Base-by-base conservation (phyloP, 371 early-diverging fungal species). In the Fennellomyces sp. region DNA sequence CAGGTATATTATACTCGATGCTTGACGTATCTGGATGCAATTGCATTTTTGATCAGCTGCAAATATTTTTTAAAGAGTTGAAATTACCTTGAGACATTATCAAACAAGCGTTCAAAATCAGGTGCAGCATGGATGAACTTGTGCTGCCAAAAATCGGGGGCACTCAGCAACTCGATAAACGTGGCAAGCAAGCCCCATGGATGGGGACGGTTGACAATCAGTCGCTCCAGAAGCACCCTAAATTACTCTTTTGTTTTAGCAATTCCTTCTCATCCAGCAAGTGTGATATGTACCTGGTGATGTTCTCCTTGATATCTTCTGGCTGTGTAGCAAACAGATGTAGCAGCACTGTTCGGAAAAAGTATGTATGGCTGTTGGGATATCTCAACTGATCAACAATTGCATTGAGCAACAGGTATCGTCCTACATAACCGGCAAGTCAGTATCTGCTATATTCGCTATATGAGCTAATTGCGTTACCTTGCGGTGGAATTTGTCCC, bases 181-280 rank as follows among this genome's bases (percentile, higher is more conserved):
- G 97, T 95, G 11, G 96, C 91, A 61, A 96, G 80, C 53, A 98
- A 73, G n/a, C 97, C 97, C 94, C 97, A 97, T 47, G 98, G 98
- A 77, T 96, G 96, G n/a, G 97, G 98, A 41, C 97, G 81, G 78
- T 94, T 94, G n/a, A 94, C 97, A 63, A 98, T 92, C 50, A 97
- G 77, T 39, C 98, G 87, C 73, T 98, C 98, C 62, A 97, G 71
- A 33, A 98, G 76, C 2, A 96, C 96, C 28, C 96, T 72, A 35
- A 5, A 47, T 17, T 38, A 17, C n/a, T n/a, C n/a, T n/a, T n/a
- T n/a, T n/a, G n/a, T n/a, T n/a, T n/a, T n/a, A 33, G 13, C 36
- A n/a, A 33, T 26, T 29, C 21, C 13, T 15, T 8, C 8, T 39
- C 15, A 39, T 45, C 2, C 17, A 12, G 10, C 17, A 45, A 5